Percentiles rank a stretch among this genome's conserved stretches.
Conservation (phyloP, 352 stramenopile species). For the Phytopythium aichiense region DNA sequence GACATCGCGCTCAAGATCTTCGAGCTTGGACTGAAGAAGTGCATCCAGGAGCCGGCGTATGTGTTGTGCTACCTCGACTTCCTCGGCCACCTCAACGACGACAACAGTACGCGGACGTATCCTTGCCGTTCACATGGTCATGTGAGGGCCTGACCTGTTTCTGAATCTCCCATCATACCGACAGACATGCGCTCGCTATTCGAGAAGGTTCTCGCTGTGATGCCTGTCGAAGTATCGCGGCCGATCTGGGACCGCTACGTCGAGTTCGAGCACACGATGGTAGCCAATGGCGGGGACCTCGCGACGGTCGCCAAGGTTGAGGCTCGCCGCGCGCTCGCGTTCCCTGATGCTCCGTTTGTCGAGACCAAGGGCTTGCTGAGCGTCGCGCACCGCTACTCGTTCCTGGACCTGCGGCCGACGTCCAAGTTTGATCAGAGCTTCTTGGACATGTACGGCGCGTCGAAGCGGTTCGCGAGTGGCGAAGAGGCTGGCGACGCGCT, state of each 20-base stretch:
- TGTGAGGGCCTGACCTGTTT: neutral
- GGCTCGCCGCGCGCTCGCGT: constrained; percentile 67
- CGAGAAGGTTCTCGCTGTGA: constrained; percentile 85
- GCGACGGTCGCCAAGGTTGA: constrained; percentile 82
- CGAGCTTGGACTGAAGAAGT: constrained; percentile 85
- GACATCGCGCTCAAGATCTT: constrained; percentile 89
- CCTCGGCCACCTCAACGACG: constrained; percentile 81
- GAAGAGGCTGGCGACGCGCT: constrained; percentile 15
- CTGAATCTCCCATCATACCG: neutral
- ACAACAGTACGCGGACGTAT: constrained; percentile 71
- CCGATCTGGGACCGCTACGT: constrained; percentile 87
- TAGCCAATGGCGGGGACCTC: constrained; percentile 77
- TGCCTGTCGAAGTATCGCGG: constrained; percentile 73
- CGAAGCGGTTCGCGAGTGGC: constrained; percentile 18
- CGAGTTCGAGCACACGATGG: constrained; percentile 85
- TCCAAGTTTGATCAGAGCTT: constrained; percentile 66
- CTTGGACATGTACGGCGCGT: constrained; percentile 72
- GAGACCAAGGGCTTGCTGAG: constrained; percentile 80
- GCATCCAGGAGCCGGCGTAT: constrained; percentile 82
- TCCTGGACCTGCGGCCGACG: constrained; percentile 62
- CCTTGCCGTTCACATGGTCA: neutral
- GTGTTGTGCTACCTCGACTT: constrained; percentile 86
- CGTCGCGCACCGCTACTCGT: constrained; percentile 79
- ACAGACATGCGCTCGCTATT: constrained; percentile 87
- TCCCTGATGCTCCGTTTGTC: constrained; percentile 70